A percentile compares a stretch with the other conserved stretches of the same genome.
phyloP scores from a whole-genome alignment of 305 asterid species.

The Fraxinus ornus region DNA sequence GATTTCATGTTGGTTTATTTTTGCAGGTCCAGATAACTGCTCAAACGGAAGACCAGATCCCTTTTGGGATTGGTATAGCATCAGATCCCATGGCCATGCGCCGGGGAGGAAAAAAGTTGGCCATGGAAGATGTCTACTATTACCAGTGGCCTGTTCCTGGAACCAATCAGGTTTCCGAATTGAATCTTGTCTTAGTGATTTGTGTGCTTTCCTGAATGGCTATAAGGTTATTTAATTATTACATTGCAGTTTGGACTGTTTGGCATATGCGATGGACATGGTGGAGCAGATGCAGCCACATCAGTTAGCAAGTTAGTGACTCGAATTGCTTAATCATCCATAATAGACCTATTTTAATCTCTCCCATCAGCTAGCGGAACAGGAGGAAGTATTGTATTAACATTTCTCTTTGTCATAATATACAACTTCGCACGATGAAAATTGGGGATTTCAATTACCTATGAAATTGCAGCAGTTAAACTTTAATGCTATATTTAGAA shows the following conservation, averaged over 20 bases:
- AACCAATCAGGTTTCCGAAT: conserved; percentile 66
- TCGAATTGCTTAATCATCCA: background rate
- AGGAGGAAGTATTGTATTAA: background rate
- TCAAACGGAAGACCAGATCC: conserved; percentile 56
- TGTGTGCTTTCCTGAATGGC: conserved; percentile 18
- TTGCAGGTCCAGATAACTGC: conserved; percentile 70
- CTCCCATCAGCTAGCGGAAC: background rate
- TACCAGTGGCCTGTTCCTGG: conserved; percentile 96
- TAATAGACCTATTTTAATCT: background rate
- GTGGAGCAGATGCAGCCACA: conserved; percentile 92
- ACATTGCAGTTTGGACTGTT: conserved; percentile 86
- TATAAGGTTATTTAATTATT: conserved; percentile 21
- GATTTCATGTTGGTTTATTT: background rate
- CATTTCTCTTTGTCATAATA: background rate
- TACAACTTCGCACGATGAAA: background rate
- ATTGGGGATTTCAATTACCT: conserved; percentile 3
- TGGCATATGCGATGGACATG: conserved; percentile 95
- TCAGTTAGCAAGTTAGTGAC: conserved; percentile 90
- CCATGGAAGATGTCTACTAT: conserved; percentile 96
- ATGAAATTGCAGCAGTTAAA: conserved; percentile 3
- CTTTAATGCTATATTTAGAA: background rate
- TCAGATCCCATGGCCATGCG: conserved; percentile 96
- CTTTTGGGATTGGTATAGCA: conserved; percentile 86
- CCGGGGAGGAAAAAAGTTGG: conserved; percentile 86
- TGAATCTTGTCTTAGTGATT: conserved; percentile 22